A percentile compares a stretch with the other conserved stretches of the same genome.
phyloP scores from a whole-genome alignment of 208 protist genomes.

The Angomonas desouzai region DNA sequence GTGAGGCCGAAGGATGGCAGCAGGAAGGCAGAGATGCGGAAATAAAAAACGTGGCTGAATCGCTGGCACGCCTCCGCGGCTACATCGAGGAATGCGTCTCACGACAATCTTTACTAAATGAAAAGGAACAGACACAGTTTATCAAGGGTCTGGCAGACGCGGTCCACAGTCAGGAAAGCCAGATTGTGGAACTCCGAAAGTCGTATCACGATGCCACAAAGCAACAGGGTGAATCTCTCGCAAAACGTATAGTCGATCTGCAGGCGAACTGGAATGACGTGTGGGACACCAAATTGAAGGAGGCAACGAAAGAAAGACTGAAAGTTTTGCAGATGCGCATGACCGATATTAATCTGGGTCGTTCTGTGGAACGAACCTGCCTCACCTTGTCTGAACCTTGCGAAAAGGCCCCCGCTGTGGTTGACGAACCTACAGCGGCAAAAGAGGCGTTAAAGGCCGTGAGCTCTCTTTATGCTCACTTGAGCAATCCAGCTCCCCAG shows the following conservation, averaged over 20 bases:
- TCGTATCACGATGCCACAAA: conserved; percentile 46
- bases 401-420: not conserved
- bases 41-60: conserved; percentile 5
- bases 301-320: conserved; percentile 37
- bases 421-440: not conserved
- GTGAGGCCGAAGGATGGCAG: conserved; percentile 9
- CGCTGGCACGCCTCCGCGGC: conserved; percentile 33
- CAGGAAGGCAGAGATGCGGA: conserved; percentile 7
- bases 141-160: conserved; percentile 39
- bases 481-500: conserved; percentile 2
- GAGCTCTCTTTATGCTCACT: not conserved
- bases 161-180: conserved; percentile 56
- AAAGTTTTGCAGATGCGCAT: conserved; percentile 35
- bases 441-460: conserved; percentile 3
- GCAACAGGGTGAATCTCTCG: conserved; percentile 41
- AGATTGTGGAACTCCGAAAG: conserved; percentile 36
- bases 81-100: conserved; percentile 48
- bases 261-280: conserved; percentile 53
- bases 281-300: conserved; percentile 46
- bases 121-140: conserved; percentile 40
- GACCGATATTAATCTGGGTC: conserved; percentile 39
- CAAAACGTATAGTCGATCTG: conserved; percentile 46
- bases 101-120: conserved; percentile 23
- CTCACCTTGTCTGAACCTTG: conserved; percentile 4
- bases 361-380: conserved; percentile 41